Conservation (phyloP, 306 rosid species). For the Pyrus pyrifolia region DNA sequence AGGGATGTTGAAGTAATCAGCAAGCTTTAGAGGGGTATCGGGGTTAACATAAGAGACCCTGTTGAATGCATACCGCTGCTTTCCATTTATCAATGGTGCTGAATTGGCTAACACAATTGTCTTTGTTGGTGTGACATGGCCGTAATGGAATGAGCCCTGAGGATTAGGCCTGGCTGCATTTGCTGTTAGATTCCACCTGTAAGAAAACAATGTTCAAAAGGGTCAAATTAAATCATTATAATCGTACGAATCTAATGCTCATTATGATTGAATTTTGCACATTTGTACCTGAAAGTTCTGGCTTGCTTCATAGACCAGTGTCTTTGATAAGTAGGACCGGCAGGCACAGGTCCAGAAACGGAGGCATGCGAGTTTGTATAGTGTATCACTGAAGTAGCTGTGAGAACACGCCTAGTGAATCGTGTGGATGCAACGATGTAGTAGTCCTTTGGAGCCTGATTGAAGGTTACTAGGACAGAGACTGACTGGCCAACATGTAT, state of each 20-base stretch:
- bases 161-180: conserved; percentile 99
- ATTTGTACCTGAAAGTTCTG: conserved; percentile 59
- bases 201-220: conserved; percentile 9
- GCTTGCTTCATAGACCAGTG: conserved; percentile 92
- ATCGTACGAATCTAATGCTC: background rate
- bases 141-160: conserved; percentile 96
- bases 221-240: conserved; percentile 4
- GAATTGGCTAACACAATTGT: conserved; percentile 63
- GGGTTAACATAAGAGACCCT: conserved; percentile 64
- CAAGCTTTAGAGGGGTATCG: conserved; percentile 92
- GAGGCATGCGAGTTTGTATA: conserved; percentile 61
- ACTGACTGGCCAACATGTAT: conserved; percentile 94
- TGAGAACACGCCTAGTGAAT: conserved; percentile 50
- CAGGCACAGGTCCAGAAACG: conserved; percentile 66
- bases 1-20: conserved; percentile 87
- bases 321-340: conserved; percentile 43
- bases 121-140: conserved; percentile 56
- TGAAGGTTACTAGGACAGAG: conserved; percentile 64
- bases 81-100: conserved; percentile 72
- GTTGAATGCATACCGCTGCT: conserved; percentile 72
- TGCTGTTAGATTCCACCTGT: conserved; percentile 95
- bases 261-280: background rate
- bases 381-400: conserved; percentile 60
- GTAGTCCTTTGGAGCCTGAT: conserved; percentile 77
- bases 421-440: conserved; percentile 85